Base-by-base conservation (phyloP, 768 basidiomycete species). In the Trametes gibbosa region DNA sequence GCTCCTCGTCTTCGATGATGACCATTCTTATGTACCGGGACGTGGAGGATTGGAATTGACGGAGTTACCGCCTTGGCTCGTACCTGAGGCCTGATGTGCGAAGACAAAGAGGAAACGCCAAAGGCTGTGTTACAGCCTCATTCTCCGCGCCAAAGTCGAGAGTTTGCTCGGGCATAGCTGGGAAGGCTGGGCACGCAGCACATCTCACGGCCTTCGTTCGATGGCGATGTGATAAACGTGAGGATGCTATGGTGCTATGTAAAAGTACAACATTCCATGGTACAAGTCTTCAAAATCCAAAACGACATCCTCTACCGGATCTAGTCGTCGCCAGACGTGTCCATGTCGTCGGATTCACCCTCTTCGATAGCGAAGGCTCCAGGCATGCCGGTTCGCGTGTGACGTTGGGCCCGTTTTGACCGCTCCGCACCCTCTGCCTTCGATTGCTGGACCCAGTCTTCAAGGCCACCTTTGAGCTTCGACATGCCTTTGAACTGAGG, bases 401-500 rank as follows among this genome's bases (percentile, higher is more conserved):
- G 19, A 50, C 64, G 48, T 39, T 24, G 53, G 8, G 24, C 56
- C 32, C 50, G 63, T 45, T 80, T 73, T 4, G 50, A 39, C 0
- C 61, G 48, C 60, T 84, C 81, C 27, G 35, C 57, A 41, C 65
- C 66, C 37, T 70, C 70, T 66, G 29, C 29, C 10, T 32, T 32
- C 29, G 10, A 4, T 32, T 83, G 88, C 73, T 89, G 88, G 4
- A 82, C 79, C 79, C 84, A 88, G 67, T 95, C 92, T 66, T 93
- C 87, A 47, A 97, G 68, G 5, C 74, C 74, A 39, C 83, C 78
- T 0, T 73, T 71, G 75, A 84, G 82, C 73, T 93, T 95, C 1
- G 82, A 81, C 54, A 95, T 75, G 6, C 95, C 95, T 73, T 95
- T 97, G 92, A 95, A 99, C 74, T 66, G 25, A 35, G 10, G 1